phyloP scores from a whole-genome alignment of 2,329 filamentous ascomycete species.

The Trichoderma koningiopsis region DNA sequence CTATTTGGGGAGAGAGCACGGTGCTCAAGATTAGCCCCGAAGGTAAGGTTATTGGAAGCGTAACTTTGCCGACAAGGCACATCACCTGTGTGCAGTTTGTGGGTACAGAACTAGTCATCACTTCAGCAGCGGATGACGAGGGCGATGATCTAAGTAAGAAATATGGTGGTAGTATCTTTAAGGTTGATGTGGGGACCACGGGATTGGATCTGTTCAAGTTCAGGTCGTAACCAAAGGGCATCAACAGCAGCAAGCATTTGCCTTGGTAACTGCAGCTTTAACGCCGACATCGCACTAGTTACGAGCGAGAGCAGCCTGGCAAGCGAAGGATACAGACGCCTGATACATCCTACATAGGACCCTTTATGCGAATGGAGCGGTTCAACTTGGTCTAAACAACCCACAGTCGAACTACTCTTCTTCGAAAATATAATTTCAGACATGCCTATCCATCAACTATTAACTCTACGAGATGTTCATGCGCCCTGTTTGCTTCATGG shows the following conservation, averaged over 20 bases:
- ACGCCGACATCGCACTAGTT: not conserved
- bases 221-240: slow-evolving; percentile 45
- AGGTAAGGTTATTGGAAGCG: slow-evolving; percentile 72
- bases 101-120: slow-evolving; percentile 75
- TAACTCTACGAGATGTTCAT: not conserved
- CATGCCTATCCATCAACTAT: not conserved
- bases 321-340: not conserved
- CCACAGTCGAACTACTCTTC: not conserved
- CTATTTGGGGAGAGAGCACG: slow-evolving; percentile 75
- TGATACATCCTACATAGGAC: not conserved
- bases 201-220: slow-evolving; percentile 68
- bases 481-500: not conserved
- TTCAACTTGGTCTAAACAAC: not conserved
- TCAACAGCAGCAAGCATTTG: not conserved
- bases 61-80: slow-evolving; percentile 75
- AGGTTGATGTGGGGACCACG: slow-evolving; percentile 72
- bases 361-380: not conserved
- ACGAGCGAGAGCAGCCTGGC: not conserved
- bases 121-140: slow-evolving; percentile 69
- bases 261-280: not conserved
- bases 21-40: slow-evolving; percentile 73
- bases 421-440: not conserved
- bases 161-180: slow-evolving; percentile 72
- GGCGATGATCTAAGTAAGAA: slow-evolving; percentile 63
- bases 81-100: slow-evolving; percentile 81